Percentiles rank a stretch among this genome's conserved stretches.
These are phyloP conservation scores for Carex littledalei DNA, from an alignment of 176 grass and related monocot genomes.

Conservation along the genomic window DNA sequence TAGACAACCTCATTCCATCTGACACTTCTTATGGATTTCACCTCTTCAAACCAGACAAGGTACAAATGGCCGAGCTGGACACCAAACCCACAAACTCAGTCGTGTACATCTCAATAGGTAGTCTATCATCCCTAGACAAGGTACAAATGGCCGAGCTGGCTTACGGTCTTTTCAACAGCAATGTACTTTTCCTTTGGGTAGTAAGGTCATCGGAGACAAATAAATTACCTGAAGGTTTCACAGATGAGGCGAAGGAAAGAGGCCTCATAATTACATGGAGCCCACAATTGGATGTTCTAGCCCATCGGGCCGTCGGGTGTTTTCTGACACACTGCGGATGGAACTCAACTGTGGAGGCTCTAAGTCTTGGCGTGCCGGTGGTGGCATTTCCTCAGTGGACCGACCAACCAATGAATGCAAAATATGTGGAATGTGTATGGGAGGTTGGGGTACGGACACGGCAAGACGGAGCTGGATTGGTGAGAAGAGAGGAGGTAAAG, in stretches of 20 bases:
- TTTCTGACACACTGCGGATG: not conserved
- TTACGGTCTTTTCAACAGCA: not conserved
- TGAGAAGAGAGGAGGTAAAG: not conserved
- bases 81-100: not conserved
- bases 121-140: not conserved
- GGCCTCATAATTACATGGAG: not conserved
- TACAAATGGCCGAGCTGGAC: not conserved
- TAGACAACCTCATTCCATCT: not conserved
- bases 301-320: not conserved
- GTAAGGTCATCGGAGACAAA: not conserved
- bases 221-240: conserved; percentile 2
- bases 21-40: not conserved
- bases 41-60: not conserved
- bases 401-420: not conserved
- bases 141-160: not conserved
- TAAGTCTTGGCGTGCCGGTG: not conserved
- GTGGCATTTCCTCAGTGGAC: conserved; percentile 11
- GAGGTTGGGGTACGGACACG: conserved; percentile 3
- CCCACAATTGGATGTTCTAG: not conserved
- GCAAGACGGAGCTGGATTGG: not conserved
- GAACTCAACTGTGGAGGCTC: not conserved
- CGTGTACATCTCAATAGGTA: not conserved
- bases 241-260: not conserved
- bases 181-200: conserved; percentile 1
- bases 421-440: not conserved